These are phyloP conservation scores for Cyberlindnera suaveolens DNA, from an alignment of 805 yeast genomes.

Conservation along the genomic window DNA sequence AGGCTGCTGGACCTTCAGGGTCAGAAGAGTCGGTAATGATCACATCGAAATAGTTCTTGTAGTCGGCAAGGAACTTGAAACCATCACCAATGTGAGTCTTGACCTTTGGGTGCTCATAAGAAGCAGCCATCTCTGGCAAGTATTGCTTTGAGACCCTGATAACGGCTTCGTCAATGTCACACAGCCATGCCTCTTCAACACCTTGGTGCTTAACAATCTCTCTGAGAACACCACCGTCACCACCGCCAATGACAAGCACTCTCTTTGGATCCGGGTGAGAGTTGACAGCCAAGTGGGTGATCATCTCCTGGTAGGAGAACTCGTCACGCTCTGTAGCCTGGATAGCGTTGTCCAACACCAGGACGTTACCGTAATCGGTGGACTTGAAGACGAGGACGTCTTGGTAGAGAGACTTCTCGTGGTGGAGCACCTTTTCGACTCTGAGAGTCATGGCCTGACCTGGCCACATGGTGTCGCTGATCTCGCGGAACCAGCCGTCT, in stretches of 20 bases:
- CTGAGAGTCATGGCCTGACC: constrained; percentile 94
- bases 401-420: constrained; percentile 83
- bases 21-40: constrained; percentile 96
- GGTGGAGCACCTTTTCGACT: constrained; percentile 82
- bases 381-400: constrained; percentile 92
- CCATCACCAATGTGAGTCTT: constrained; percentile 93
- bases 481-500: constrained; percentile 97
- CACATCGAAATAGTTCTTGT: constrained; percentile 85
- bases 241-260: constrained; percentile 96
- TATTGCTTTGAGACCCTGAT: constrained; percentile 80
- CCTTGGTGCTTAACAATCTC: constrained; percentile 85
- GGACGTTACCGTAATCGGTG: constrained; percentile 89
- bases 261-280: constrained; percentile 92
- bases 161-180: constrained; percentile 94
- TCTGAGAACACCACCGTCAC: constrained; percentile 97
- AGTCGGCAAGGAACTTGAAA: constrained; percentile 85
- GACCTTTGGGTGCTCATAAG: constrained; percentile 84
- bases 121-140: constrained; percentile 81
- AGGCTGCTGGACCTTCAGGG: constrained; percentile 98
- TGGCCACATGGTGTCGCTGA: constrained; percentile 96
- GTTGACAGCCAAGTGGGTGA: constrained; percentile 86
- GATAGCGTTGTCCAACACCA: constrained; percentile 90
- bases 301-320: constrained; percentile 97
- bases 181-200: constrained; percentile 84
- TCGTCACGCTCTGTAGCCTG: constrained; percentile 98